Evolutionary conservation across 2,329 filamentous ascomycete genomes (phyloP), one percentile per base, ranked within the genome.

Genomic region (Xylariaceae sp.): DNA sequence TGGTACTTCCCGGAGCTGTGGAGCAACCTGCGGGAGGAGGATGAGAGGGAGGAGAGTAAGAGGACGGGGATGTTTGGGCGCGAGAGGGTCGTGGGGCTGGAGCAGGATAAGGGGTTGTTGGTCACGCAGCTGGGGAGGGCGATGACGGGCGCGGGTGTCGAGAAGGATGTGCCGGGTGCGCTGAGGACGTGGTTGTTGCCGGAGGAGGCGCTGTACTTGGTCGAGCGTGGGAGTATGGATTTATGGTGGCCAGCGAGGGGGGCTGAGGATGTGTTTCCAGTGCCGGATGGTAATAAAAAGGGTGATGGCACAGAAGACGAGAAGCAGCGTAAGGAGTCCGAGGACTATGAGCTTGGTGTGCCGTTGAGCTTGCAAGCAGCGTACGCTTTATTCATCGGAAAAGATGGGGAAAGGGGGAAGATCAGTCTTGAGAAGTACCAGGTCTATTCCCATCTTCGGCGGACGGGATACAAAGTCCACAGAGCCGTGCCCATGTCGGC

Each of bases 331-430:
- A 66, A 22, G 7, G 69, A 72, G 32, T 35, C 48, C 13, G 56
- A 53, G 24, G 78, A 80, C 28, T 73, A 75, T 43, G 76, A 81
- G 6, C 67, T 74, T 3, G 85, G 85, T 0, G 64, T 93, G n/a
- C 89, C 91, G 0, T 83, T 98, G 71, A 95, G 87, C 63, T 67
- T 97, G 30, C 88, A 97, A 63, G 90, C 87, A 4, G 89, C 89
- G 0, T 97, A 97, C 68, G 79, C 90, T 4, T 76, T 89, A 17
- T 81, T 95, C 39, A 77, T 95, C 49, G 89, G 89, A 1, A 70
- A 78, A 18, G 83, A 87, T 36, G 76, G 69, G 4, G 76, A 81
- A 46, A 63, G 66, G 32, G 79, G 80, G 28, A 81, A 78, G 61
- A 66, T 81, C 22, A 72, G 73, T 9, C 69, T 96, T 45, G 88